These are phyloP conservation scores for Spencermartinsiella europaea DNA, from an alignment of 805 yeast species.

Conservation along the genomic window DNA sequence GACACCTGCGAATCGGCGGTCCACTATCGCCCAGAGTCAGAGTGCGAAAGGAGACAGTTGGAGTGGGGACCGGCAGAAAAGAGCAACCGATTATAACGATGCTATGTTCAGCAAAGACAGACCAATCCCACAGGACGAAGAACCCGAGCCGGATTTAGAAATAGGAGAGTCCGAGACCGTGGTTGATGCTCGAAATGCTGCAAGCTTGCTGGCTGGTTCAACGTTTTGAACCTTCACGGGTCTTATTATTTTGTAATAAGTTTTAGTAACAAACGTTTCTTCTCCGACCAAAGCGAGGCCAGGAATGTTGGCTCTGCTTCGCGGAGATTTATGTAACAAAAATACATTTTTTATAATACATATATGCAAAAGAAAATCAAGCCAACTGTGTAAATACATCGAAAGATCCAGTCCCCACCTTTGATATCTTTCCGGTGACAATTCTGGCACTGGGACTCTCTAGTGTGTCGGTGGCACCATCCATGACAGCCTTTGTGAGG, in stretches of 20 bases:
- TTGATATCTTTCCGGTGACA: conserved; percentile 84
- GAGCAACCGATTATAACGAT: conserved; percentile 15
- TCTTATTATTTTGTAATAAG: background rate
- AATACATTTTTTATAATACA: background rate
- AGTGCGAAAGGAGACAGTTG: conserved; percentile 50
- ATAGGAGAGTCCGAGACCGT: conserved; percentile 31
- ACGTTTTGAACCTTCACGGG: conserved; percentile 40
- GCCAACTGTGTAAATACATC: conserved; percentile 47
- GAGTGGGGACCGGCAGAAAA: conserved; percentile 46
- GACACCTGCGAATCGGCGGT: conserved; percentile 35
- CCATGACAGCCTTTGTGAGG: conserved; percentile 91
- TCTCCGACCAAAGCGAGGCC: too few species aligned
- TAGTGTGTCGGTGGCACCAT: conserved; percentile 81
- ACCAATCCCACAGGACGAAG: conserved; percentile 13
- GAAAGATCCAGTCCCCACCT: conserved; percentile 95
- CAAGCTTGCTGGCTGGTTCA: conserved; percentile 69
- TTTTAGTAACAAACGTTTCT: too few species aligned
- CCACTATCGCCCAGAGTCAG: conserved; percentile 38
- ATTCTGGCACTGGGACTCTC: conserved; percentile 91
- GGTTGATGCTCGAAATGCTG: conserved; percentile 81
- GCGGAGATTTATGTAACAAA: too few species aligned
- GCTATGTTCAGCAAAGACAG: background rate
- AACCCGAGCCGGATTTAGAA: conserved; percentile 23
- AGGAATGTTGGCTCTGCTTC: too few species aligned
- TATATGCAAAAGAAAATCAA: background rate